These are phyloP conservation scores for Sparassis latifolia DNA, from an alignment of 1,284 basidiomycete species.

Conservation along the genomic window DNA sequence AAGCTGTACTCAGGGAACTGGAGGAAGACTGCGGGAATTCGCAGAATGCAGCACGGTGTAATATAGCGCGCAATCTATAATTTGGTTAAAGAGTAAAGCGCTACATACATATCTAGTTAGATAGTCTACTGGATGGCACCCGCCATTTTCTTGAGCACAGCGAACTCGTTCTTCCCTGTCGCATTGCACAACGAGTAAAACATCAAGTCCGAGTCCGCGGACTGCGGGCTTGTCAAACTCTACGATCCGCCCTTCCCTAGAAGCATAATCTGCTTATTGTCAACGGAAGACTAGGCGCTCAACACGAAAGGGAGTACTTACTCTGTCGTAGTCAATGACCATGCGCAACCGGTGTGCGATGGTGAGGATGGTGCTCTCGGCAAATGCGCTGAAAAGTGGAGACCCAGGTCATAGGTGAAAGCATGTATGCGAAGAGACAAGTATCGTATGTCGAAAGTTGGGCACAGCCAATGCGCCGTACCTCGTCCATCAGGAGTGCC, in stretches of 20 bases:
- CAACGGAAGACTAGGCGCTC: background rate
- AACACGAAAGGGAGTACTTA: conserved; percentile 14
- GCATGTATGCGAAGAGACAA: background rate
- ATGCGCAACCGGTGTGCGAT: conserved; percentile 66
- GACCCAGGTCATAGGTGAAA: background rate
- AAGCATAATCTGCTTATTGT: conserved; percentile 60
- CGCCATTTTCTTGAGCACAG: conserved; percentile 48
- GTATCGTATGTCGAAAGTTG: background rate
- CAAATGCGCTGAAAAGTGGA: conserved; percentile 10
- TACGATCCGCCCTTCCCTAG: conserved; percentile 73
- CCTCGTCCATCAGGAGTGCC: conserved; percentile 79
- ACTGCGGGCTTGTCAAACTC: conserved; percentile 65
- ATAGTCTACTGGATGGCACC: conserved; percentile 22
- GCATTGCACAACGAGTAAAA: conserved; percentile 82
- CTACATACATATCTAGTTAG: too few relatives aligned
- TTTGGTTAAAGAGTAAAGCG: too few relatives aligned
- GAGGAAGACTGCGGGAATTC: too few relatives aligned
- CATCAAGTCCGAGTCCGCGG: conserved; percentile 51
- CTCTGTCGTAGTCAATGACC: conserved; percentile 54
- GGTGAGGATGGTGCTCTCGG: conserved; percentile 48
- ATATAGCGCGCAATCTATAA: too few relatives aligned
- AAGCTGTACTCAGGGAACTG: too few relatives aligned
- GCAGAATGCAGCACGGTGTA: too few relatives aligned
- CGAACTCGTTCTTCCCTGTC: conserved; percentile 76
- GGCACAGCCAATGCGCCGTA: conserved; percentile 27